Base-by-base conservation (phyloP, 1,139 yeast genomes). In the Taphrina sp. region DNA sequence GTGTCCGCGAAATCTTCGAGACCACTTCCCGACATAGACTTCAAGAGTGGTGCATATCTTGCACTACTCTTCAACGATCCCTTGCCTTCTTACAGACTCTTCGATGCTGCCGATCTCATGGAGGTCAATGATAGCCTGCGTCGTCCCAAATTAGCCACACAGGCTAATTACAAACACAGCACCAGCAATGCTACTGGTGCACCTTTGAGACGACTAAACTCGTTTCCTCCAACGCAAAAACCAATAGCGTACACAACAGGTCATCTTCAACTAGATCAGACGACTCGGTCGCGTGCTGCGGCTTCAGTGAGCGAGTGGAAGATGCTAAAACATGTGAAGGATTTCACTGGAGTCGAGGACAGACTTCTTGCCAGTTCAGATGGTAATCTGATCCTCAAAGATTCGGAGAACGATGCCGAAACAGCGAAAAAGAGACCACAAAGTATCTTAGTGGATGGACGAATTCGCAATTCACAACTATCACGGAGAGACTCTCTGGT, bases 51-150 rank as follows among this genome's bases (percentile, higher is more conserved):
- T 2, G 75, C 82, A 1, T 80, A 78, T 61, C 67, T 82, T 14
- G 84, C 89, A 1, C 72, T 82, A 12, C 64, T 83, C 51, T 83
- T 83, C 64, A 80, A 83, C 2, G 80, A 78, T 44, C 62, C 76
- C 12, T 65, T 77, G 14, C 79, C 83, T 10, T 69, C 71, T 16
- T 82, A 79, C 65, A 74, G 78, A 51, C 70, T 83, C 14, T 82
- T 81, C 62, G 76, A 61, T 5, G 60, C 54, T 17, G 39, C 44
- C 28, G 61, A 59, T 36, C 29, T 61, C n/a, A 34, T 60, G 12
- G 60, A 61, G 12, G 55, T 59, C 5, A 60, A 59, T 16, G 62
- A 60, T 5, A 41, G 41, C 7, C 14, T 20, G 28, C 29, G 14
- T n/a, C 36, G 47, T 10, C 29, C 33, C 2, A 38, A 23, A 23